Evolutionary conservation across 129 eudicot species (phyloP), one percentile per base, ranked within the genome.

Genomic region (Ambrosia trifida): DNA sequence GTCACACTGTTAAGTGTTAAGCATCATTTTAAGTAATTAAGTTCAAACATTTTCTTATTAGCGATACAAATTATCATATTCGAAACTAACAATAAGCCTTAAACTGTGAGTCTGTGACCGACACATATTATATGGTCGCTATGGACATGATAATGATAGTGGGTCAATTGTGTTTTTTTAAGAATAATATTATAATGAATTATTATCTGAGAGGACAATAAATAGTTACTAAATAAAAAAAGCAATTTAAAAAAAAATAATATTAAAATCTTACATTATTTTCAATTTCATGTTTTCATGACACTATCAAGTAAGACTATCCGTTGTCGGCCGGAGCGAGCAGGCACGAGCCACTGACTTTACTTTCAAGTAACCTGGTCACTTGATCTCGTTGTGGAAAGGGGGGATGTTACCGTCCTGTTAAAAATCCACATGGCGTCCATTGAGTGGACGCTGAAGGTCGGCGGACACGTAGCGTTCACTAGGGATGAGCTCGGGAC

Each of bases 71-170:
- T n/a, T 16, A n/a, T 11, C 53, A 47, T 47, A 47, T 47, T 47
- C 4, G 9, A 58, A 28, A 58, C 30, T 58, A 28, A 16, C 9
- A 11, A 30, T 11, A 58, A 28, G 64, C 30, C 30, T 58, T 30
- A 58, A 58, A 38, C 41, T 59, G 41, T 31, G 17, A 58, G 28
- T 18, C 41, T 59, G 41, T 31, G 17, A 59, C 64, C 64, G 64
- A 30, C 64, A 59, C 64, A 30, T 30, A 1, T 28, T 31, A 40
- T 12, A 28, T 11, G 40, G 18, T 30, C 41, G 41, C 40, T 30
- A 4, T 59, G 16, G 14, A 59, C 28, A 7, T 59, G 18, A 12
- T 31, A 32, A 5, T 32, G 17, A 38, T 31, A 6, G 65, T 59
- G 65, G 65, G 65, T 41, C 65, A 59, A 13, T 31, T 59, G 40